Evolutionary conservation across 352 stramenopile species (phyloP), one percentile per base, ranked within the genome.

Genomic region (Aphanomyces astaci): DNA sequence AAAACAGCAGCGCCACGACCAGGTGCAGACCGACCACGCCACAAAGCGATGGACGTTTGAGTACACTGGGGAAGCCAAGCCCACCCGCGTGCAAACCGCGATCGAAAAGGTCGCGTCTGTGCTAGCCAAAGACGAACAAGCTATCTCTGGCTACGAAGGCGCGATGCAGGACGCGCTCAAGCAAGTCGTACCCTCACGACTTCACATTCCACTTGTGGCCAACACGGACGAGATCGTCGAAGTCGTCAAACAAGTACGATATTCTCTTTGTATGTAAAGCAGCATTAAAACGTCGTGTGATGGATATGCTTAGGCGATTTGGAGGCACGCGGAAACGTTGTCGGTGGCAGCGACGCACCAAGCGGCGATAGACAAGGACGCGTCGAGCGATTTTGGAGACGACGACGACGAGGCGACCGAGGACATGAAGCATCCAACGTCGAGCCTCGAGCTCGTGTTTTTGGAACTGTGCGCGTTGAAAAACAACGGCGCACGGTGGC

Each of bases 201-300:
- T 71, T 4, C 30, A 63, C 3, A 64, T 85, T 24, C 73, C 76
- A 15, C 15, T 78, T 17, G 78, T 77, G n/a, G 77, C 76, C 19
- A 85, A 78, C 64, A 81, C 78, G 0, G 75, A 85, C 54, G 78
- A 85, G 51, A 62, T 81, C 22, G 75, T 85, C 54, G 76, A 85
- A 54, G 77, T 85, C 32, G 71, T 81, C 19, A 79, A 78, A 28
- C 75, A 82, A 33, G 62, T 59, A 27, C 24, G 62, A n/a, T n/a
- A n/a, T n/a, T n/a, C n/a, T n/a, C n/a, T n/a, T n/a, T n/a, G n/a
- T n/a, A n/a, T n/a, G n/a, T n/a, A n/a, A n/a, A n/a, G n/a, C n/a
- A n/a, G n/a, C n/a, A n/a, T n/a, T n/a, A n/a, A n/a, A n/a, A n/a
- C n/a, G n/a, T n/a, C 54, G 2, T 49, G 3, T 64, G 19, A 49